phyloP scores from a whole-genome alignment of 176 grass and related monocot species.

The Oryza longistaminata region DNA sequence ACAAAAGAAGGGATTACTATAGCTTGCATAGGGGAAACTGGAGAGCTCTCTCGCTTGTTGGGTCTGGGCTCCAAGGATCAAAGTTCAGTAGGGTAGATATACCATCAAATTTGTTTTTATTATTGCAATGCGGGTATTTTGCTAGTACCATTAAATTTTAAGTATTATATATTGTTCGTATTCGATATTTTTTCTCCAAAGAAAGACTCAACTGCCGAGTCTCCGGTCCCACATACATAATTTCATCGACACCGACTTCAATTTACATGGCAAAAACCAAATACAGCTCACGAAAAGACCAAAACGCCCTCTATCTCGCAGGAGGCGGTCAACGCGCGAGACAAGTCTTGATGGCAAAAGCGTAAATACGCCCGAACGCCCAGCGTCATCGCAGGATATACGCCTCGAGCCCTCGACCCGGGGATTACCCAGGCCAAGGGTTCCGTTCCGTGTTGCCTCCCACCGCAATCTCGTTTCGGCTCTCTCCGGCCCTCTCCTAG shows the following conservation, averaged over 20 bases:
- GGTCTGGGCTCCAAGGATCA: too few relatives aligned
- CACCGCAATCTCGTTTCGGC: slow-evolving; percentile 23
- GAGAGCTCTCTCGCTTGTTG: too few relatives aligned
- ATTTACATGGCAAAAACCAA: neutral
- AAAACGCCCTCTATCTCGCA: neutral
- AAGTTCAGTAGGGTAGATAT: too few relatives aligned
- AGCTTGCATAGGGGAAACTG: too few relatives aligned
- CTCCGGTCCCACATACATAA: too few relatives aligned
- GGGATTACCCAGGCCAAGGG: slow-evolving; percentile 17
- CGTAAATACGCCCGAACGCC: slow-evolving; percentile 28
- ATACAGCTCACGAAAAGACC: slow-evolving; percentile 22
- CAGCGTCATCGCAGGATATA: neutral
- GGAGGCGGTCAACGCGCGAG: slow-evolving; percentile 16
- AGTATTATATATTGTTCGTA: too few relatives aligned
- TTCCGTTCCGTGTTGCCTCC: slow-evolving; percentile 6
- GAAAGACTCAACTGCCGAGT: too few relatives aligned
- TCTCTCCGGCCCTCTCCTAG: slow-evolving; percentile 33
- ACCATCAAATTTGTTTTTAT: too few relatives aligned
- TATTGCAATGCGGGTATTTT: too few relatives aligned
- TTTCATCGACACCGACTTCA: slow-evolving; percentile 5
- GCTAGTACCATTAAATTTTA: too few relatives aligned
- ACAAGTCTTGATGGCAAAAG: slow-evolving; percentile 3
- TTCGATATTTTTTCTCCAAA: too few relatives aligned
- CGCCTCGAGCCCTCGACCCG: slow-evolving; percentile 3
- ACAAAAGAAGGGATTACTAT: too few relatives aligned